These are phyloP conservation scores for Houttuynia cordata DNA, from an alignment of 164 flowering plant genomes.

Conservation along the genomic window DNA sequence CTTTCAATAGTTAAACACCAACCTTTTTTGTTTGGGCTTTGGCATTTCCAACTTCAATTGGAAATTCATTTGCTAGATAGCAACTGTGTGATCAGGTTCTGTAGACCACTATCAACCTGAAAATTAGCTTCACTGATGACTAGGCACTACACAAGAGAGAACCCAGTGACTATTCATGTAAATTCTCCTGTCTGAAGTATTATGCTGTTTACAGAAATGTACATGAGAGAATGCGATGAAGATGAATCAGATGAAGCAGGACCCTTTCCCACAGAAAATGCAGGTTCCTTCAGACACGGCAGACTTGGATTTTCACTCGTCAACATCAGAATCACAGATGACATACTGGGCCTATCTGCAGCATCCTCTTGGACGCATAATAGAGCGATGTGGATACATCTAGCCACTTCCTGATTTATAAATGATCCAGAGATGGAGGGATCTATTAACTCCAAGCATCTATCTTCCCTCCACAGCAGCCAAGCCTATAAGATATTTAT, in stretches of 20 bases:
- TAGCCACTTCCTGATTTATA: not conserved
- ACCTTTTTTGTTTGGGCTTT: too few relatives aligned
- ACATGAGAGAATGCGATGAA: not conserved
- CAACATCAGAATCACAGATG: slow-evolving; percentile 1
- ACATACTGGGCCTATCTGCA: slow-evolving; percentile 5
- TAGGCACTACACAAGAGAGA: too few relatives aligned
- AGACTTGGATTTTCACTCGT: slow-evolving; percentile 1
- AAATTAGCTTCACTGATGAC: too few relatives aligned
- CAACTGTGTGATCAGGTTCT: too few relatives aligned
- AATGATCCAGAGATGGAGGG: not conserved
- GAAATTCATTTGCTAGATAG: too few relatives aligned
- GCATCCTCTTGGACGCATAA: slow-evolving; percentile 7
- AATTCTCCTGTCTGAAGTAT: not conserved
- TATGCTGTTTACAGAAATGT: not conserved
- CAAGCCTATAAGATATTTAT: slow-evolving; percentile 6
- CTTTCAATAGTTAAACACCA: too few relatives aligned
- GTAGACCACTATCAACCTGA: too few relatives aligned
- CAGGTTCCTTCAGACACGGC: slow-evolving; percentile 21
- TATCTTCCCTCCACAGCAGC: slow-evolving; percentile 10
- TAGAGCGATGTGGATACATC: slow-evolving; percentile 11
- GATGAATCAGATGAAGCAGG: not conserved
- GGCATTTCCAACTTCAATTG: too few relatives aligned
- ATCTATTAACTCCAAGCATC: slow-evolving; percentile 5
- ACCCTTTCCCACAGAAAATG: slow-evolving; percentile 7
- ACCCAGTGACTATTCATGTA: too few relatives aligned